These are phyloP conservation scores for Ordospora colligata DNA, from an alignment of 371 early-diverging fungal species.

Conservation along the genomic window DNA sequence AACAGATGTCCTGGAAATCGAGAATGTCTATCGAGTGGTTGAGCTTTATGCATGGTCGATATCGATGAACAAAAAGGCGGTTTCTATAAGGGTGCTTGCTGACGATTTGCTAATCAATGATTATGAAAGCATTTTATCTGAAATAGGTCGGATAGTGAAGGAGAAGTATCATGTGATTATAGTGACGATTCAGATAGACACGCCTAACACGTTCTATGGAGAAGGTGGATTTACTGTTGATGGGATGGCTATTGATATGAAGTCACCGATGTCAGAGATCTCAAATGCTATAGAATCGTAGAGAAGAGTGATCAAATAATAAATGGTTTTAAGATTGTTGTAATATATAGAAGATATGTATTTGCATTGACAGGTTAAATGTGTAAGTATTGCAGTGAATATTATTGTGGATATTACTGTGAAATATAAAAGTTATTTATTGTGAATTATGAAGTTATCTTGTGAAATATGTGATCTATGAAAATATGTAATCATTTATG, in stretches of 20 bases:
- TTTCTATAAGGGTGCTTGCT: constrained; percentile 20
- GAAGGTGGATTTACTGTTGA: constrained; percentile 14
- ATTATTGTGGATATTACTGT: too few species aligned
- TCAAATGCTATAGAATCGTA: too few species aligned
- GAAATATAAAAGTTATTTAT: too few species aligned
- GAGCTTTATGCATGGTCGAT: constrained; percentile 50
- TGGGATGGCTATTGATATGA: constrained; percentile 9
- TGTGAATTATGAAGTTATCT: too few species aligned
- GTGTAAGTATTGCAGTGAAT: too few species aligned
- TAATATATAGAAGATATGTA: too few species aligned
- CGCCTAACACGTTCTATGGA: constrained; percentile 25
- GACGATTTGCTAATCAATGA: constrained; percentile 42
- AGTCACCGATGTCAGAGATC: too few species aligned
- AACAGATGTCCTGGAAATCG: constrained; percentile 12
- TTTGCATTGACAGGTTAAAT: too few species aligned
- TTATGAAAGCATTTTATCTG: constrained; percentile 41
- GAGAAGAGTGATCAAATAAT: too few species aligned
- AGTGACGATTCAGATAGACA: constrained; percentile 50
- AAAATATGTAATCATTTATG: too few species aligned
- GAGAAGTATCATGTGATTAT: constrained; percentile 26
- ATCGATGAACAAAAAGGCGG: constrained; percentile 37
- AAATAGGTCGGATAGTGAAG: constrained; percentile 19
- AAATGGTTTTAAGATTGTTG: too few species aligned
- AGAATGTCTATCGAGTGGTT: constrained; percentile 28
- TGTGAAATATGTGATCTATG: too few species aligned